Percentiles rank a stretch among this genome's conserved stretches.
These are phyloP conservation scores for Taiozyma sp. DNA, from an alignment of 1,139 yeast species.

Conservation along the genomic window DNA sequence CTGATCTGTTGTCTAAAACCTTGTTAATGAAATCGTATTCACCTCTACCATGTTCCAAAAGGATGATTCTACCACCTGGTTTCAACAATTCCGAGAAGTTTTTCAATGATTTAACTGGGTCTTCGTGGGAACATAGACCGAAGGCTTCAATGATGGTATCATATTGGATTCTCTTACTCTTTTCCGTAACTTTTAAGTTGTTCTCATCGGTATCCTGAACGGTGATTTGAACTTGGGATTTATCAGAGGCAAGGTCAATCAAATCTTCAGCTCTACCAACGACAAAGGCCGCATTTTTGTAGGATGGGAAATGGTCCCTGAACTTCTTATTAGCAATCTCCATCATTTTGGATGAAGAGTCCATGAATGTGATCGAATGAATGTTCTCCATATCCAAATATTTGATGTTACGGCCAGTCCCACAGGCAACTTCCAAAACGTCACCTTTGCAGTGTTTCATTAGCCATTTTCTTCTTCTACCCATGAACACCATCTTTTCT, in stretches of 20 bases:
- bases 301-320: constrained; percentile 58
- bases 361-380: constrained; percentile 76
- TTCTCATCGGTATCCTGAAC: constrained; percentile 20
- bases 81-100: constrained; percentile 70
- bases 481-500: constrained; percentile 78
- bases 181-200: constrained; percentile 19
- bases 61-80: constrained; percentile 87
- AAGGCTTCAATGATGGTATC: constrained; percentile 93
- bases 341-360: constrained; percentile 82
- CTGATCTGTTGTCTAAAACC: constrained; percentile 79
- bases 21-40: constrained; percentile 73
- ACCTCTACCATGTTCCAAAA: constrained; percentile 92
- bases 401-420: constrained; percentile 90
- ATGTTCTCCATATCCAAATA: constrained; percentile 59
- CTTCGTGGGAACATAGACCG: constrained; percentile 93
- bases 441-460: constrained; percentile 81
- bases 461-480: constrained; percentile 77
- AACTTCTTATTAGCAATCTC: constrained; percentile 77
- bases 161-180: constrained; percentile 46
- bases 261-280: constrained; percentile 92
- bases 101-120: constrained; percentile 77
- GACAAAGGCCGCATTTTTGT: constrained; percentile 73
- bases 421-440: constrained; percentile 91
- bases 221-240: constrained; percentile 10
- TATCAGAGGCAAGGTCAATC: constrained; percentile 44